Percentiles rank a stretch among this genome's conserved stretches.
Conservation (phyloP, 805 yeast genomes). For the Candida coquimbonensis region DNA sequence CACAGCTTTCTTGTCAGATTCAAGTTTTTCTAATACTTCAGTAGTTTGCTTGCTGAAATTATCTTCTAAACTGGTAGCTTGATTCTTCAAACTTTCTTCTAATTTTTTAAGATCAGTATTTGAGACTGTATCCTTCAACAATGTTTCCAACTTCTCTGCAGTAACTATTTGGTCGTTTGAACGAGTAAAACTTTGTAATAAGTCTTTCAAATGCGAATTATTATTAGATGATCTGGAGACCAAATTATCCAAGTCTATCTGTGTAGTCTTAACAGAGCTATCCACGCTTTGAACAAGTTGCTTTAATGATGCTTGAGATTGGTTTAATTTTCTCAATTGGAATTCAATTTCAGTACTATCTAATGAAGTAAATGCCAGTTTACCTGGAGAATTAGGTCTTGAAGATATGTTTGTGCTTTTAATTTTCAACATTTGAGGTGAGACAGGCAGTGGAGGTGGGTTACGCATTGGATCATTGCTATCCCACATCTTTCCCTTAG, state of each 20-base stretch:
- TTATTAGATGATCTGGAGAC: conserved; percentile 23
- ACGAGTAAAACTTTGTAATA: conserved; percentile 16
- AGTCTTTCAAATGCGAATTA: conserved; percentile 21
- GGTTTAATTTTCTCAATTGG: conserved; percentile 22
- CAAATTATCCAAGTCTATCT: conserved; percentile 21
- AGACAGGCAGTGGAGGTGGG: conserved; percentile 35
- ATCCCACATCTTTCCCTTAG: conserved; percentile 28
- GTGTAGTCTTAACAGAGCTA: conserved; percentile 22
- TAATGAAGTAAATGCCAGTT: conserved; percentile 15
- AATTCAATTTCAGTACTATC: conserved; percentile 20
- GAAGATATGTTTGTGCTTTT: conserved; percentile 13
- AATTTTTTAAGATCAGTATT: not conserved
- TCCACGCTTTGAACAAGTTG: conserved; percentile 22
- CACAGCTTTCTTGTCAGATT: not conserved
- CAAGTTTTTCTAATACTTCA: not conserved
- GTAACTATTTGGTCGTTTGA: not conserved
- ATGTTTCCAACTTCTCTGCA: not conserved
- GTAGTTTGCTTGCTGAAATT: not conserved
- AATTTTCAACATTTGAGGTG: conserved; percentile 30
- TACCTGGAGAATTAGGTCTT: conserved; percentile 17
- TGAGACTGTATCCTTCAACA: not conserved
- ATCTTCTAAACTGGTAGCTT: no score
- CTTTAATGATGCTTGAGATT: conserved; percentile 25
- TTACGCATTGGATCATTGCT: conserved; percentile 32
- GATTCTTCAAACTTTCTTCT: not conserved